Percentiles rank a stretch among this genome's conserved stretches.
Conservation (phyloP, 1,284 basidiomycete species). For the Trichosporon ovoides region DNA sequence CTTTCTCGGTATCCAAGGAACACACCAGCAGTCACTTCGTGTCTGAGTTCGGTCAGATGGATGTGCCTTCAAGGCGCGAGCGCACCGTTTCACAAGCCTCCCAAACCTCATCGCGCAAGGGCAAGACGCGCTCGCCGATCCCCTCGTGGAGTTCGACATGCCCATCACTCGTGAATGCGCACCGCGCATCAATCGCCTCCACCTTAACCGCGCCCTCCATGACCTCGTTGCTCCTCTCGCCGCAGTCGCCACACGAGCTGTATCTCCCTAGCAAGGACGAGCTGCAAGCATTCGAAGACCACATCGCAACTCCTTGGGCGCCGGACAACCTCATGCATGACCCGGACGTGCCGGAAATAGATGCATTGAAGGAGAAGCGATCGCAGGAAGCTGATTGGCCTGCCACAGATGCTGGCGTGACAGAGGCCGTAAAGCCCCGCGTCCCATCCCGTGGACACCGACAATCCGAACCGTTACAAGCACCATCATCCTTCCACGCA, state of each 20-base stretch:
- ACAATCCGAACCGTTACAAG: neutral
- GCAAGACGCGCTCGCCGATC: conserved; percentile 17
- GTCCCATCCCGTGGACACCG: neutral
- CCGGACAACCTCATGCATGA: neutral
- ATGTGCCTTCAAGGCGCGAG: conserved; percentile 1
- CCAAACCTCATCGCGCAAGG: conserved; percentile 10
- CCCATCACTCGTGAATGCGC: conserved; percentile 17
- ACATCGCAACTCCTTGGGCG: neutral
- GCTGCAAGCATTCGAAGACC: conserved; percentile 4
- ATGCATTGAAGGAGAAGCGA: neutral
- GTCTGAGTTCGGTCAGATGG: neutral
- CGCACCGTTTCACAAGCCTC: neutral
- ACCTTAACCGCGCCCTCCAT: conserved; percentile 21
- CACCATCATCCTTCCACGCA: conserved; percentile 1
- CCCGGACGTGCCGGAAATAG: neutral
- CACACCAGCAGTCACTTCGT: neutral
- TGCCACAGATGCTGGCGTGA: neutral
- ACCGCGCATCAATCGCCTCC: conserved; percentile 21
- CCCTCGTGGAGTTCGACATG: conserved; percentile 22
- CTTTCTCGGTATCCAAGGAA: neutral
- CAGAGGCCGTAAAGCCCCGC: conserved; percentile 3
- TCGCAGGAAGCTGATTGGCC: neutral
- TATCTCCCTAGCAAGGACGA: conserved; percentile 6
- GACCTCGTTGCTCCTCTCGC: conserved; percentile 19
- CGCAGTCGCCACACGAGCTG: conserved; percentile 13